Base-by-base conservation (phyloP, 176 grass and related monocot genomes). In the Eleusine indica region DNA sequence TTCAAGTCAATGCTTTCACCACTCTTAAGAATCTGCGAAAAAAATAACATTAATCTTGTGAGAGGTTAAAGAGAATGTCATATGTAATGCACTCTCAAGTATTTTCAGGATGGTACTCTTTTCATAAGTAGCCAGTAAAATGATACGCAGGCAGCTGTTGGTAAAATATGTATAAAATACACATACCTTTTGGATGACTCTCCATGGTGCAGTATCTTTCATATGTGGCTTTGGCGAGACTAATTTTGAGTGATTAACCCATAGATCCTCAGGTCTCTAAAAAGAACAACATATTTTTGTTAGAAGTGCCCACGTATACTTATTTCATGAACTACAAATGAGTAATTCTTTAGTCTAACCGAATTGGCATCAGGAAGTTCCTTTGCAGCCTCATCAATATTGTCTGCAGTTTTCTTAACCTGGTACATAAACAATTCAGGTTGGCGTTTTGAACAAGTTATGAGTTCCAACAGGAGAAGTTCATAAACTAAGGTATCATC, bases 321-420 rank as follows among this genome's bases (percentile, higher is more conserved):
- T 83, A n/a, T 61, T 13, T 81, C 25, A 73, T 66, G 15, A 61
- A 69, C 7, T 65, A 60, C 10, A 53, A 73, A 82, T 44, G 44
- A 63, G 71, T 77, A 71, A 73, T 73, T 44, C 35, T 52, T 68
- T 39, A 58, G 32, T 75, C 79, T 78, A 85, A 98, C 96, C 89
- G 88, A 84, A 88, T 98, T 95, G 82, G 91, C 93, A 98, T 98
- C 96, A 30, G 91, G 96, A 83, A 98, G 96, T 88, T 98, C 96
- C 64, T 94, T 98, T 35, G 90, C 87, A 75, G 93, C 96, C 74
- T 93, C 82, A 25, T 93, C 90, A 87, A 98, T 90, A 93, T 95
- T 93, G 30, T 88, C 82, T 80, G 96, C 96, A 60, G 93, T 98
- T 88, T 95, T 88, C 88, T 98, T 98, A 82, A 95, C 86, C 96